phyloP scores from a whole-genome alignment of 208 protist genomes.

The Lotmaria passim region DNA sequence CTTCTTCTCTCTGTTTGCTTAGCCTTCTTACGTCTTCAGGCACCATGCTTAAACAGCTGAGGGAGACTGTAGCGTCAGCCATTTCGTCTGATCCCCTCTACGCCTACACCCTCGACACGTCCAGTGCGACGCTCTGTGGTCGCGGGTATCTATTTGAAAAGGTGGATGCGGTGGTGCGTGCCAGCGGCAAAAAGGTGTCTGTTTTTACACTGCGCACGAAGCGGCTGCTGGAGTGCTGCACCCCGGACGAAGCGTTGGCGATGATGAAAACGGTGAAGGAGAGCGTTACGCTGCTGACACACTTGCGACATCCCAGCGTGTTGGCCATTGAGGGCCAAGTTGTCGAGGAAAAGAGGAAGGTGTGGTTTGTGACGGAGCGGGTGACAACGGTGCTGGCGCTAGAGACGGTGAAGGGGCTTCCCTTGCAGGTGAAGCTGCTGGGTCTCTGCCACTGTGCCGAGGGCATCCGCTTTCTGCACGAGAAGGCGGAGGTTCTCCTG shows the following conservation, averaged over 20 bases:
- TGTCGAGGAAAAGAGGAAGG: slow-evolving; percentile 41
- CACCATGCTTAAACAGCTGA: slow-evolving; percentile 54
- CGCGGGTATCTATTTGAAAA: slow-evolving; percentile 46
- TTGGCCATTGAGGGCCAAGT: slow-evolving; percentile 46
- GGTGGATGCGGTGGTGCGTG: slow-evolving; percentile 43
- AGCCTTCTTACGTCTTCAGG: too few species aligned
- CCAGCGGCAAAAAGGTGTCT: slow-evolving; percentile 44
- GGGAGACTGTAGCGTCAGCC: slow-evolving; percentile 38
- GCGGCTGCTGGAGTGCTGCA: slow-evolving; percentile 37
- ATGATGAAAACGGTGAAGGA: slow-evolving; percentile 38
- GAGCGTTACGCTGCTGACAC: slow-evolving; percentile 41
- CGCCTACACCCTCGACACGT: slow-evolving; percentile 38
- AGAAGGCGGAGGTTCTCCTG: slow-evolving; percentile 51
- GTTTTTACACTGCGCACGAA: slow-evolving; percentile 49
- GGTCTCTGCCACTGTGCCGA: slow-evolving; percentile 47
- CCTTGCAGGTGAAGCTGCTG: slow-evolving; percentile 50
- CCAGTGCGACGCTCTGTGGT: slow-evolving; percentile 31
- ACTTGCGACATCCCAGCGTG: slow-evolving; percentile 49
- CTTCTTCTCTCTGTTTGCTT: neutral
- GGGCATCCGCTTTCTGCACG: slow-evolving; percentile 61
- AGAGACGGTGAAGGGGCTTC: slow-evolving; percentile 30
- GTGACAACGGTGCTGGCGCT: slow-evolving; percentile 37
- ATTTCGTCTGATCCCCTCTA: slow-evolving; percentile 42
- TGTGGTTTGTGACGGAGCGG: slow-evolving; percentile 60
- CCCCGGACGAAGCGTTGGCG: slow-evolving; percentile 27